A percentile compares a stretch with the other conserved stretches of the same genome.
phyloP scores from a whole-genome alignment of 1,284 basidiomycete species.

The Uromyces viciae-fabae region DNA sequence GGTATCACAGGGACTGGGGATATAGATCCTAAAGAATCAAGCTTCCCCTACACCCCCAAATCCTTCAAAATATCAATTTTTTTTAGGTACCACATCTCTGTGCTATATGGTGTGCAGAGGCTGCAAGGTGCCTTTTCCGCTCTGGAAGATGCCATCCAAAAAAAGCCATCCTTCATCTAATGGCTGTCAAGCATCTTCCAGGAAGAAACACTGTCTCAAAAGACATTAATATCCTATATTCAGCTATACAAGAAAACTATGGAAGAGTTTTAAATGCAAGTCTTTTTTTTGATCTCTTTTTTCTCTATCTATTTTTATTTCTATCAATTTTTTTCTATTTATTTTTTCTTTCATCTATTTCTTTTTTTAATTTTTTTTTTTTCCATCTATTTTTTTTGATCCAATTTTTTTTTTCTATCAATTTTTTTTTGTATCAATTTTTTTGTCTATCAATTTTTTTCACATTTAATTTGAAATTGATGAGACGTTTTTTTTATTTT shows the following conservation, averaged over 20 bases:
- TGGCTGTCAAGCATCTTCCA: not conserved
- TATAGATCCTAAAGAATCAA: not conserved
- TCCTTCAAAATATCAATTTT: not conserved
- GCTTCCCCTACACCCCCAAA: not conserved
- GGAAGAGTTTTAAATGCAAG: no score
- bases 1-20: not conserved
- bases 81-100: not conserved
- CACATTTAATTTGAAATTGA: no score
- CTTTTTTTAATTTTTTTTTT: not conserved
- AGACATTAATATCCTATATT: no score
- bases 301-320: not conserved
- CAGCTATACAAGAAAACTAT: no score
- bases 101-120: not conserved
- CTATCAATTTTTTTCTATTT: not conserved
- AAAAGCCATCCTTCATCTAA: not conserved
- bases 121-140: not conserved
- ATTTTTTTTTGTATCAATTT: not conserved
- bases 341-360: not conserved
- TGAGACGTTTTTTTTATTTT: constrained; percentile 47
- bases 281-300: no score
- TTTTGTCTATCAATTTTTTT: constrained; percentile 53
- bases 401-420: not conserved
- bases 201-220: not conserved
- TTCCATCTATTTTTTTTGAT: not conserved
- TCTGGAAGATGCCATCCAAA: not conserved